Evolutionary conservation across 192 early-diverging fungal species (phyloP), one percentile per base, ranked within the genome.

Genomic region (Linnemannia zychae): DNA sequence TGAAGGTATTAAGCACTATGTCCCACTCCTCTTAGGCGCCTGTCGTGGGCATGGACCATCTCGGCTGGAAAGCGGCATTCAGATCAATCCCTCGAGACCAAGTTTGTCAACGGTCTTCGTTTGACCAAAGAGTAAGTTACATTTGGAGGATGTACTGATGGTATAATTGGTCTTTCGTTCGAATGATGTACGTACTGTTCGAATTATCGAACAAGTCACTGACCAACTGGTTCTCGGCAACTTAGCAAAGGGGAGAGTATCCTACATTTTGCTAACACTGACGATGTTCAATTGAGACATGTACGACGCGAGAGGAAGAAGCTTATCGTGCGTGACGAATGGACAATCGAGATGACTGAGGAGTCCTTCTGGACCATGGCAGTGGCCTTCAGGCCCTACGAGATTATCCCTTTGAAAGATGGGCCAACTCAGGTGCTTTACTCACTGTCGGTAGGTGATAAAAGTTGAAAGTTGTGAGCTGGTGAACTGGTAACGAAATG

Each of bases 21-120:
- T 31, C 40, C 28, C 6, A 3, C 28, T n/a, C 22, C 31, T 66
- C 1, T 4, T 72, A 85, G 83, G 31, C n/a, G 22, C 7, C 71
- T 78, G 37, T 79, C 77, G 6, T 85, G 83, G 83, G 60, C 83
- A 33, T 85, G 83, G 83, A 71, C 40, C 16, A 33, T 85, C 16
- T 33, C 69, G 0, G 49, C 73, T n/a, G 72, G 73, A 24, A 78
- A 48, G 31, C 77, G 83, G n/a, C 47, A 79, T 22, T 47, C 74
- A 0, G 31, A 46, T 9, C 77, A 85, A 38, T 76, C 77, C 12
- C 74, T 78, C 11, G 83, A 85, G 20, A 77, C 77, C 6, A 70
- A 38, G 24, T 85, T 85, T 73, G 83, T 85, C 2, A 52, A 73
- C 38, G 20, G 38, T 13, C 28, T 85, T 17, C 24, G 24, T 4